Evolutionary conservation across 768 basidiomycete genomes (phyloP), one percentile per base, ranked within the genome.

Genomic region (Boletellus emodensis): DNA sequence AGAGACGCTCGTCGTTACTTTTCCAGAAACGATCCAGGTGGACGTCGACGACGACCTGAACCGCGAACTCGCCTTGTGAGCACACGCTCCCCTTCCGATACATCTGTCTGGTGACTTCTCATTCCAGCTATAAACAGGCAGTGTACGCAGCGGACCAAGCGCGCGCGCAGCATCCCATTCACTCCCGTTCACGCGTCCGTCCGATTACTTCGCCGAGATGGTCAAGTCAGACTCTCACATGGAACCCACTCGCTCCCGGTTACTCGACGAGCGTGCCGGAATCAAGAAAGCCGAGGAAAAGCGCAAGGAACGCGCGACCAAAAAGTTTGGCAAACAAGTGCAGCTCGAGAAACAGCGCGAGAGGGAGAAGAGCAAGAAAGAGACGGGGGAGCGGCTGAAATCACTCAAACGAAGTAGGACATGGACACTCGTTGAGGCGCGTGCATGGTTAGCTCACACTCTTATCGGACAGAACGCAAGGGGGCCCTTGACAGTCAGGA

Each of bases 121-220:
- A 26, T 32, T 55, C 2, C 62, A 98, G 95, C 71, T 97, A 97
- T 75, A 97, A 97, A 68, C 90, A 97, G 70, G 94, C 94, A 4
- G 75, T 98, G 0, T 85, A 94, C 53, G 72, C 84, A 36, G 93
- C 87, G n/a, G 80, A 85, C 47, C 70, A 77, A 24, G 93, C 93
- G 3, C 83, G 82, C 45, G 64, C n/a, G 90, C 90, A n/a, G 71
- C 78, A 12, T 85, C 89, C 60, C 79, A 85, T 65, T 80, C 83
- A 20, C 74, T 93, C 52, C 84, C 94, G 0, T 98, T 96, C 71
- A 87, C 90, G 10, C 87, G 95, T 13, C 96, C 96, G 0, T 60
- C 82, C 0, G 95, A 97, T 70, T 98, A 94, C 67, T 98, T 95
- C 57, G 95, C 95, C 20, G 95, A 98, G 72, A 98, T 98, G 95